Conservation (phyloP, 2,329 filamentous ascomycete species). For the Boeremia exigua region DNA sequence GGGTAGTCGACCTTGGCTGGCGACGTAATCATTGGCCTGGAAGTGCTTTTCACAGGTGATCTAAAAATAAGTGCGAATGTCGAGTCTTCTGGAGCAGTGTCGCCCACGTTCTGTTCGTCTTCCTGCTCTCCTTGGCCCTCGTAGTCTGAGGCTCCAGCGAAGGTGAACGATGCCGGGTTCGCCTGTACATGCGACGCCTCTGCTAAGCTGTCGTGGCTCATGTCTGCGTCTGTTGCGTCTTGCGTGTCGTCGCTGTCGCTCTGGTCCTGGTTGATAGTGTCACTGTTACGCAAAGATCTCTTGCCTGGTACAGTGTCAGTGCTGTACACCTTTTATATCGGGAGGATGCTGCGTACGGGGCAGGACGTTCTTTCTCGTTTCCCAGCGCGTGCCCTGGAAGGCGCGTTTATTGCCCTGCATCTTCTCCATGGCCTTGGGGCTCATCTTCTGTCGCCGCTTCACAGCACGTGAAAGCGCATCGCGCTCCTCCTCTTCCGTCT, state of each 20-base stretch:
- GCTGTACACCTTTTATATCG: too few relatives aligned
- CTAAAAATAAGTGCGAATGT: slow-evolving; percentile 31
- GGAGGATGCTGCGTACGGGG: slow-evolving; percentile 33
- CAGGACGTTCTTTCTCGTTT: slow-evolving; percentile 44
- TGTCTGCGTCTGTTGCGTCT: slow-evolving; percentile 21
- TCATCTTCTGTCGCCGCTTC: slow-evolving; percentile 53
- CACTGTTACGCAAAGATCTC: slow-evolving; percentile 15
- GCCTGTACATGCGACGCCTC: slow-evolving; percentile 3
- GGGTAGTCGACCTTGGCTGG: slow-evolving; percentile 27
- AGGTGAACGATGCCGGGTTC: slow-evolving; percentile 25
- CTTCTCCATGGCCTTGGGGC: slow-evolving; percentile 41
- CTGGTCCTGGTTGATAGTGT: slow-evolving; percentile 9
- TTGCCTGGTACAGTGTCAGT: slow-evolving; percentile 37
- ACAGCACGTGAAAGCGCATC: slow-evolving; percentile 51
- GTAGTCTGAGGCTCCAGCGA: slow-evolving; percentile 20
- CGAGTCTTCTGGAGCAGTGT: slow-evolving; percentile 21
- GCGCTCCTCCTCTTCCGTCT: slow-evolving; percentile 29
- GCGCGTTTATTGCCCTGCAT: slow-evolving; percentile 36
- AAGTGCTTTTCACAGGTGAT: slow-evolving; percentile 23
- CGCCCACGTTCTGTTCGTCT: slow-evolving; percentile 2
- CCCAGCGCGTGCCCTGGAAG: slow-evolving; percentile 47
- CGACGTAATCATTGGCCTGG: background rate
- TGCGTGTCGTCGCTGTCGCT: slow-evolving; percentile 20
- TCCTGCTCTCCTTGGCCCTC: slow-evolving; percentile 17
- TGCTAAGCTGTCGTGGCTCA: slow-evolving; percentile 17